A percentile compares a stretch with the other conserved stretches of the same genome.
Conservation (phyloP, 306 rosid genomes). For the Gynostemma pentaphyllum region DNA sequence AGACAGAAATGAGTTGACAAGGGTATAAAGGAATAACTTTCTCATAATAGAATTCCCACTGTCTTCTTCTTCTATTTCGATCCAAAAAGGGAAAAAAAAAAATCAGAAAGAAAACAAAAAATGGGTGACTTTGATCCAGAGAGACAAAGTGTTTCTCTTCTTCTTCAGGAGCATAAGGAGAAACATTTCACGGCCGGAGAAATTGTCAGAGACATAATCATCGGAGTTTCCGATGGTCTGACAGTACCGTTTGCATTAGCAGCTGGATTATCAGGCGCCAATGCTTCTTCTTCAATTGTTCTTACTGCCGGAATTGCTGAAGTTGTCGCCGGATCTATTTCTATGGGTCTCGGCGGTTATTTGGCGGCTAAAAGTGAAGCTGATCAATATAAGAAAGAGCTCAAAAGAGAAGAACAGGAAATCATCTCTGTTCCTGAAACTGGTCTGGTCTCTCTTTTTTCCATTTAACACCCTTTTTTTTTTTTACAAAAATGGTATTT, state of each 20-base stretch:
- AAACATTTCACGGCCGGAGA: conserved; percentile 65
- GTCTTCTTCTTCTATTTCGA: not conserved
- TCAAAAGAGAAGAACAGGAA: conserved; percentile 37
- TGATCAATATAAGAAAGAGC: conserved; percentile 34
- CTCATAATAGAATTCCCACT: not conserved
- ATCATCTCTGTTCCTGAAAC: conserved; percentile 31
- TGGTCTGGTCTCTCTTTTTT: conserved; percentile 22
- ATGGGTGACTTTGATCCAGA: conserved; percentile 47
- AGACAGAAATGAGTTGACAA: not conserved
- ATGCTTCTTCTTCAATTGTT: conserved; percentile 48
- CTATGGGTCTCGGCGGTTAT: conserved; percentile 54
- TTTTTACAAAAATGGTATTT: no score
- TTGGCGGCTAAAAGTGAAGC: conserved; percentile 42
- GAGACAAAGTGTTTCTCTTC: conserved; percentile 22
- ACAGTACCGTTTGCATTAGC: conserved; percentile 70
- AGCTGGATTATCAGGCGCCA: conserved; percentile 59
- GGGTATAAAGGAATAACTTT: not conserved
- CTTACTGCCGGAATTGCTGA: conserved; percentile 69
- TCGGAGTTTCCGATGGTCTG: conserved; percentile 70
- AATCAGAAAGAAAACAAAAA: conserved; percentile 46
- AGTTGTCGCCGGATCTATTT: conserved; percentile 63
- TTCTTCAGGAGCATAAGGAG: conserved; percentile 39
- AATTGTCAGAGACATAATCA: conserved; percentile 51
- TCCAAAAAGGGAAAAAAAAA: conserved; percentile 8
- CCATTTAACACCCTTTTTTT: not conserved